These are phyloP conservation scores for Clitopilus hobsonii DNA, from an alignment of 768 basidiomycete species.

Conservation along the genomic window DNA sequence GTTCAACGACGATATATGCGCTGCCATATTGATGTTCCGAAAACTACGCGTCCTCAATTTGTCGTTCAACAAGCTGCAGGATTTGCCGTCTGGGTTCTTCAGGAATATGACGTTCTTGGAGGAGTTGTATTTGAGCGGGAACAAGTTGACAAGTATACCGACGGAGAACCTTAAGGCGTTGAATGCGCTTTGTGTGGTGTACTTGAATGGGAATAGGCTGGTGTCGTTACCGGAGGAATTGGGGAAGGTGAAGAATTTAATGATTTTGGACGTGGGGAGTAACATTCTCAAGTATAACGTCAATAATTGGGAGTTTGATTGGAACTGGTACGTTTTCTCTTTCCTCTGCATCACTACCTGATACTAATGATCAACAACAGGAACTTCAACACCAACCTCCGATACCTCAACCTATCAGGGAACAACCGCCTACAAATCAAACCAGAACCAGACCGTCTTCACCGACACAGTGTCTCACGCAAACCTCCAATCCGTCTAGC, in stretches of 20 bases:
- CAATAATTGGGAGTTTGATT: slow-evolving; percentile 97
- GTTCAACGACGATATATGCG: slow-evolving; percentile 75
- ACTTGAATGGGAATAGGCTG: slow-evolving; percentile 90
- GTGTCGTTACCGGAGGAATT: slow-evolving; percentile 91
- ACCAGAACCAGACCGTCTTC: slow-evolving; percentile 45
- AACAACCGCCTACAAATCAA: slow-evolving; percentile 97
- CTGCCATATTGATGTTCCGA: slow-evolving; percentile 67
- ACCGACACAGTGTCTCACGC: slow-evolving; percentile 21
- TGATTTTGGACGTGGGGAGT: slow-evolving; percentile 87
- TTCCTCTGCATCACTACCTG: neutral
- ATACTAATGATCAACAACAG: too few relatives aligned
- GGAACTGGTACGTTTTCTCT: slow-evolving; percentile 75
- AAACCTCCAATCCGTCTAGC: slow-evolving; percentile 40
- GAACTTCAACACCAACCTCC: slow-evolving; percentile 94
- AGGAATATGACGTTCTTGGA: slow-evolving; percentile 64
- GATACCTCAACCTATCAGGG: slow-evolving; percentile 94
- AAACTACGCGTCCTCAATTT: slow-evolving; percentile 83
- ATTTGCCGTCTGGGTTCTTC: slow-evolving; percentile 78
- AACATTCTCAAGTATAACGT: slow-evolving; percentile 96
- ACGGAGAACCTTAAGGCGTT: slow-evolving; percentile 82
- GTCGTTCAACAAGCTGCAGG: slow-evolving; percentile 92
- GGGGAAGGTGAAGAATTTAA: slow-evolving; percentile 73
- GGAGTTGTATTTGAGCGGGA: slow-evolving; percentile 93
- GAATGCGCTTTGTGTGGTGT: slow-evolving; percentile 66
- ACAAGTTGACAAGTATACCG: slow-evolving; percentile 85